Evolutionary conservation across 2,329 filamentous ascomycete genomes (phyloP), one percentile per base, ranked within the genome.

Genomic region (Rutstroemia sydowiana): DNA sequence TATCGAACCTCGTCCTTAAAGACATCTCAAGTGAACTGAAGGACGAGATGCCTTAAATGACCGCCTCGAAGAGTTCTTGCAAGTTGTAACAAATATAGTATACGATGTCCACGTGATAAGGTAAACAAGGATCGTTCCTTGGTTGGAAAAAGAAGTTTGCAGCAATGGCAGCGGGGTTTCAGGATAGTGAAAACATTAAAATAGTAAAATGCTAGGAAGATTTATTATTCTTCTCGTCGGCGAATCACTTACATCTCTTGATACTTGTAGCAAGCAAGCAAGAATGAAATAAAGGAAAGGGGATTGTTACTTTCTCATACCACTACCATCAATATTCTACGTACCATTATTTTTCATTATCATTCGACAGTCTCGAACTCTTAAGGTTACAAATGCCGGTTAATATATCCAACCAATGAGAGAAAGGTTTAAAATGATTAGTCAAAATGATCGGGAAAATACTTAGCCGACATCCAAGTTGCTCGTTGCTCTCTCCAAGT

Each of bases 1-100:
- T n/a, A n/a, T 60, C 55, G 28, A 63, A 45, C 48, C 63, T 59
- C n/a, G 60, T 65, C 36, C 55, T 57, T 30, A 61, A 54, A 32
- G 60, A 59, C 62, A 63, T 64, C 23, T 55, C 45, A n/a, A n/a
- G n/a, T n/a, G n/a, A n/a, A n/a, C n/a, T n/a, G n/a, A n/a, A n/a
- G n/a, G n/a, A n/a, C n/a, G n/a, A n/a, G n/a, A n/a, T n/a, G n/a
- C n/a, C n/a, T n/a, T n/a, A n/a, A n/a, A n/a, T n/a, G n/a, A n/a
- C n/a, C n/a, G n/a, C n/a, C n/a, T n/a, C n/a, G n/a, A n/a, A n/a
- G n/a, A n/a, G n/a, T n/a, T n/a, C n/a, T n/a, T n/a, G n/a, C n/a
- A n/a, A n/a, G n/a, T n/a, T n/a, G n/a, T n/a, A n/a, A n/a, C n/a
- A n/a, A n/a, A n/a, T n/a, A n/a, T n/a, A n/a, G n/a, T n/a, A n/a